phyloP scores from a whole-genome alignment of 352 stramenopile species.

The Pilasporangium apinafurcum region DNA sequence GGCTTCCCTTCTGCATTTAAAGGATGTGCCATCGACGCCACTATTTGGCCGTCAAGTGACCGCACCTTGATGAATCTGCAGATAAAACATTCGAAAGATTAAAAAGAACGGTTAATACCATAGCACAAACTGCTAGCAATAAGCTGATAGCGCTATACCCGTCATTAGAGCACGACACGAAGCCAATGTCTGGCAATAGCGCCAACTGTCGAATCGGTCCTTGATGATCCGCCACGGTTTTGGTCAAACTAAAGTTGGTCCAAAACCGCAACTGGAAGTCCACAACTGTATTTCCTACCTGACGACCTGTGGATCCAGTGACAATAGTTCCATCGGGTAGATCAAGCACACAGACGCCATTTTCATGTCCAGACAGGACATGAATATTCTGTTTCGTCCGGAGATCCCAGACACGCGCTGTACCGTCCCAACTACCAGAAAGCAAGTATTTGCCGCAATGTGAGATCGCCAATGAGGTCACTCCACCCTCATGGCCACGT shows the following conservation, averaged over 20 bases:
- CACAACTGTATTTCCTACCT: conserved; percentile 69
- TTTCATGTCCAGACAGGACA: conserved; percentile 63
- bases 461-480: conserved; percentile 63
- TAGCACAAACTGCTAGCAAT: too few species aligned
- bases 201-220: conserved; percentile 71
- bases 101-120: too few species aligned
- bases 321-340: conserved; percentile 56
- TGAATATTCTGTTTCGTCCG: conserved; percentile 41
- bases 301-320: conserved; percentile 68
- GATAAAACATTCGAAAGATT: background rate
- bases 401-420: conserved; percentile 67
- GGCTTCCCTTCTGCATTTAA: conserved; percentile 79
- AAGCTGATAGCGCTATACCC: conserved; percentile 18
- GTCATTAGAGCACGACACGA: conserved; percentile 84
- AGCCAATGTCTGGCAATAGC: conserved; percentile 57
- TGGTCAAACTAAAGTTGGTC: conserved; percentile 38
- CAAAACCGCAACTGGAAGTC: conserved; percentile 81
- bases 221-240: conserved; percentile 54
- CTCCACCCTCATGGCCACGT: conserved; percentile 60
- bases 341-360: conserved; percentile 74
- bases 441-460: conserved; percentile 35
- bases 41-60: conserved; percentile 46
- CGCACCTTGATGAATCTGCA: conserved; percentile 56
- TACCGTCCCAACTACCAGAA: conserved; percentile 81
- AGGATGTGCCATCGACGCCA: conserved; percentile 69